Evolutionary conservation across 352 stramenopile genomes (phyloP).

Genomic region (Nothophytophthora sp.): DNA sequence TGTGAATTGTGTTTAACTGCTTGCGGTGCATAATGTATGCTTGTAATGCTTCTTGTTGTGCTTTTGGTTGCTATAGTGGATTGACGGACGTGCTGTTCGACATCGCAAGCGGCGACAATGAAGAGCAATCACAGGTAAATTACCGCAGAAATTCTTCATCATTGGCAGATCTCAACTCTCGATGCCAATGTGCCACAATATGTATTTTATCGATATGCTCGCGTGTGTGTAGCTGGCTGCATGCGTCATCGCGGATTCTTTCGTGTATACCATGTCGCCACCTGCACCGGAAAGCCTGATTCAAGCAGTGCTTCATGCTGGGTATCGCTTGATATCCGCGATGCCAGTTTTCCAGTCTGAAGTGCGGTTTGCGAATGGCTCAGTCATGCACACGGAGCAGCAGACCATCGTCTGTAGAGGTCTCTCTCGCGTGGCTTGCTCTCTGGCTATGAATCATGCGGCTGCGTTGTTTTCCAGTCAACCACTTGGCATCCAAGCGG

Average conservation of each 20-base stretch:
- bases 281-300: constrained; percentile 19
- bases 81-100: constrained; percentile 45
- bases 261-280: constrained; percentile 30
- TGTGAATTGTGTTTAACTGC: too few species aligned
- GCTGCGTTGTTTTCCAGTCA: constrained; percentile 27
- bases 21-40: neutral
- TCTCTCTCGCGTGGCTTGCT: constrained; percentile 46
- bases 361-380: neutral
- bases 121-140: constrained; percentile 48
- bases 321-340: constrained; percentile 22
- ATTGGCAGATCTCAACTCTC: neutral
- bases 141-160: neutral
- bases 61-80: constrained; percentile 20
- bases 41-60: neutral
- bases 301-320: constrained; percentile 32
- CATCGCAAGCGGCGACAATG: constrained; percentile 26
- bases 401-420: constrained; percentile 32
- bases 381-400: constrained; percentile 17
- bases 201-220: neutral
- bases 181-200: constrained; percentile 1
- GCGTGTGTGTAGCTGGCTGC: constrained; percentile 43
- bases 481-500: neutral
- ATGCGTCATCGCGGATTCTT: constrained; percentile 62
- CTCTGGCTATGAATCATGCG: constrained; percentile 49
- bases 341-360: constrained; percentile 22